phyloP scores from a whole-genome alignment of 179 eudicot species.

The Amaranthus tricolor region DNA sequence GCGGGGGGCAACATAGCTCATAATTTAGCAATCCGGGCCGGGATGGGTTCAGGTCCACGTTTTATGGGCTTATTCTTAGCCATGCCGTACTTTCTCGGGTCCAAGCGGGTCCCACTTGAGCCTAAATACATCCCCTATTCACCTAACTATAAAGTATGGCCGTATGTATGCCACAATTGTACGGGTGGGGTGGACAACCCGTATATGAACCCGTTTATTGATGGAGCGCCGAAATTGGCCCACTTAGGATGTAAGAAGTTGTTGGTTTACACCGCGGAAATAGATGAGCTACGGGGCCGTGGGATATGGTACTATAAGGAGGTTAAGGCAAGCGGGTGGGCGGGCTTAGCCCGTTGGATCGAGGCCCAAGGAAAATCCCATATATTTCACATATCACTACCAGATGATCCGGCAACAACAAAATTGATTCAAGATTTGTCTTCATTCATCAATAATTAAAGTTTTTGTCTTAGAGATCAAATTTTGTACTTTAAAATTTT shows the following conservation, averaged over 20 bases:
- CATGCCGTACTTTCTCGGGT: slow-evolving; percentile 37
- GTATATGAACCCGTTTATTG: slow-evolving; percentile 28
- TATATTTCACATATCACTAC: slow-evolving; percentile 26
- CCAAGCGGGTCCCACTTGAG: slow-evolving; percentile 27
- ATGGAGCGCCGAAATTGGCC: slow-evolving; percentile 8
- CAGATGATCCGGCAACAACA: slow-evolving; percentile 12
- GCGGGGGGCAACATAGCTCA: slow-evolving; percentile 49
- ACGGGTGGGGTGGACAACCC: slow-evolving; percentile 20
- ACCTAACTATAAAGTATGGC: slow-evolving; percentile 26
- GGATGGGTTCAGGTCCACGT: background rate
- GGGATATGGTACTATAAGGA: slow-evolving; percentile 22
- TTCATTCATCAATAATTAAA: background rate
- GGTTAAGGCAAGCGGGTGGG: slow-evolving; percentile 29
- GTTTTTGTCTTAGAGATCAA: background rate
- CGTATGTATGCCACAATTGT: slow-evolving; percentile 20
- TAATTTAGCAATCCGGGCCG: slow-evolving; percentile 26
- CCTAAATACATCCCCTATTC: slow-evolving; percentile 5
- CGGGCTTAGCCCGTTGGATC: slow-evolving; percentile 17
- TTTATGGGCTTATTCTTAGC: slow-evolving; percentile 23
- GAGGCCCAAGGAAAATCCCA: slow-evolving; percentile 27
- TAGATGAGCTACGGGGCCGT: slow-evolving; percentile 26
- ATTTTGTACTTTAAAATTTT: too few relatives aligned
- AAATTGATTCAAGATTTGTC: slow-evolving; percentile 5
- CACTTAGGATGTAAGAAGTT: slow-evolving; percentile 24
- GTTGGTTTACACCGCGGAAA: slow-evolving; percentile 34